Conservation (phyloP, 225 moss, liverwort and hornwort species). For the Asterella californica region DNA sequence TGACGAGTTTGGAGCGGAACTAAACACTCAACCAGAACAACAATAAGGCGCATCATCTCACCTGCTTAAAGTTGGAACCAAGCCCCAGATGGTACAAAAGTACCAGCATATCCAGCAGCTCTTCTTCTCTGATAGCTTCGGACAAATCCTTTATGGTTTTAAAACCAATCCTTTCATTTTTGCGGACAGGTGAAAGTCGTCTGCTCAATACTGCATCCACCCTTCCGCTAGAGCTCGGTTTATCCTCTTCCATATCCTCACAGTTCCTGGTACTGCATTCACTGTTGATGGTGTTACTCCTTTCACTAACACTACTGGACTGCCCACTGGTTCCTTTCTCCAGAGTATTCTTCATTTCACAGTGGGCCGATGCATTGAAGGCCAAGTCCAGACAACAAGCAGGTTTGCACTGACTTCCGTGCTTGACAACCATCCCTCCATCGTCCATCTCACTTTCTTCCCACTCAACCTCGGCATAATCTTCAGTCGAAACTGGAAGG, state of each 20-base stretch:
- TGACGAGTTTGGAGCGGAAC: neutral
- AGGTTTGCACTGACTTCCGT: slow-evolving; percentile 78
- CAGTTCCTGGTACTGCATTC: slow-evolving; percentile 65
- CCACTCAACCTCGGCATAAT: slow-evolving; percentile 73
- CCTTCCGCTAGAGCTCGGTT: slow-evolving; percentile 86
- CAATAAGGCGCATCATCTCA: slow-evolving; percentile 15
- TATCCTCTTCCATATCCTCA: slow-evolving; percentile 79
- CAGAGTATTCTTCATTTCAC: slow-evolving; percentile 65
- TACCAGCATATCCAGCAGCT: slow-evolving; percentile 81
- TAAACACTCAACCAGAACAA: neutral
- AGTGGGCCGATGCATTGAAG: slow-evolving; percentile 36
- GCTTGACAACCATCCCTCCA: slow-evolving; percentile 62
- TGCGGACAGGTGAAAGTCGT: slow-evolving; percentile 53
- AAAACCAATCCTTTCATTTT: slow-evolving; percentile 68
- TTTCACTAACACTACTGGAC: slow-evolving; percentile 58
- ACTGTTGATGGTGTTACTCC: slow-evolving; percentile 73
- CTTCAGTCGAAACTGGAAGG: slow-evolving; percentile 52
- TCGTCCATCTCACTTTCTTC: slow-evolving; percentile 96
- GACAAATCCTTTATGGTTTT: slow-evolving; percentile 88
- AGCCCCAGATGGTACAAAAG: slow-evolving; percentile 89
- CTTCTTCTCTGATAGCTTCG: slow-evolving; percentile 96
- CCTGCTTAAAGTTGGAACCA: slow-evolving; percentile 94
- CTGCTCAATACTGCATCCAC: slow-evolving; percentile 66
- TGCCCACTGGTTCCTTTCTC: slow-evolving; percentile 55
- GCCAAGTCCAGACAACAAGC: slow-evolving; percentile 84